phyloP scores from a whole-genome alignment of 2,329 filamentous ascomycete species.

The Penicillium sp. region DNA sequence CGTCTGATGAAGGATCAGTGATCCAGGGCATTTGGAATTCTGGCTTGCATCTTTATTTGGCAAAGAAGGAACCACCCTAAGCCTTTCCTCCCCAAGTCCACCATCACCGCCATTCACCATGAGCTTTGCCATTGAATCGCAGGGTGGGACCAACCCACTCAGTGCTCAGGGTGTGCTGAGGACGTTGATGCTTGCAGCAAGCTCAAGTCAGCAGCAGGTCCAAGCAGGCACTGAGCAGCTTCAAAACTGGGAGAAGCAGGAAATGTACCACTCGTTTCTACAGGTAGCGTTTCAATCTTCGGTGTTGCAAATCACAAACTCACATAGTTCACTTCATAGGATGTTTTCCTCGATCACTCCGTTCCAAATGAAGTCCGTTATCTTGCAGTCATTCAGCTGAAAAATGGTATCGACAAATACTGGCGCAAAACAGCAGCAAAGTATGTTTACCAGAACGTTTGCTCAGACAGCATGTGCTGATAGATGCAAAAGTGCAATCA shows the following conservation, averaged over 20 bases:
- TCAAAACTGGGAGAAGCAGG: constrained; percentile 68
- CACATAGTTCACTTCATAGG: constrained; percentile 48
- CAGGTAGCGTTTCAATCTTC: constrained; percentile 54
- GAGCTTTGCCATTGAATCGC: constrained; percentile 74
- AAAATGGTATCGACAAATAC: constrained; percentile 93
- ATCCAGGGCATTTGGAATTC: background rate
- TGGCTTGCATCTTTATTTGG: background rate
- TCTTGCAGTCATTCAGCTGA: constrained; percentile 88
- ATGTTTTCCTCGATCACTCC: constrained; percentile 77
- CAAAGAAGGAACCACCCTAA: background rate
- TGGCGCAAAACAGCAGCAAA: constrained; percentile 82
- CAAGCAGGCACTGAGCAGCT: constrained; percentile 69
- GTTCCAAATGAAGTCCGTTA: constrained; percentile 79
- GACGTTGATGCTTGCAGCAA: constrained; percentile 65
- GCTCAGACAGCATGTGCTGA: constrained; percentile 16
- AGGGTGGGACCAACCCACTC: constrained; percentile 77
- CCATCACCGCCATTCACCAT: constrained; percentile 48
- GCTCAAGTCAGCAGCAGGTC: constrained; percentile 66
- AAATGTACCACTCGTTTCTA: constrained; percentile 67
- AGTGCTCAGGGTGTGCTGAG: constrained; percentile 64
- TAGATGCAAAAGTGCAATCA: constrained; percentile 53
- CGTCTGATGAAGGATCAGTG: background rate
- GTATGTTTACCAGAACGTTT: constrained; percentile 37
- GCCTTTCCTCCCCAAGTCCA: background rate
- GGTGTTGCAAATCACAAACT: background rate